A percentile compares a stretch with the other conserved stretches of the same genome.
Conservation (phyloP, 208 protist species). For the Leishmania tropica region DNA sequence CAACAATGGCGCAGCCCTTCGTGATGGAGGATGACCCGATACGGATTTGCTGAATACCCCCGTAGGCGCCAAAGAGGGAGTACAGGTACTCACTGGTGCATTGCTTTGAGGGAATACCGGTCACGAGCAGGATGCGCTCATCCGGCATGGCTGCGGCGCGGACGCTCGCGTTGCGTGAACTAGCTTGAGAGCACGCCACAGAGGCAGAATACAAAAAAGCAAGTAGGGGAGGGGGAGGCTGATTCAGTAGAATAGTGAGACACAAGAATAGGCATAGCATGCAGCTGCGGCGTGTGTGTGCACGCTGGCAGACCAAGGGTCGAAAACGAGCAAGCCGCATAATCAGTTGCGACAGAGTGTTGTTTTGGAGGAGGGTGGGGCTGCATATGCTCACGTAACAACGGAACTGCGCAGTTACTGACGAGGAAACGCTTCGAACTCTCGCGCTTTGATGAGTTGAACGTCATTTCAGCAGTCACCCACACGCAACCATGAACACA, state of each 20-base stretch:
- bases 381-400: neutral
- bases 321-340: neutral
- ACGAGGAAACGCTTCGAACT: neutral
- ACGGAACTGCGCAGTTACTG: neutral
- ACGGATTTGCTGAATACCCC: conserved; percentile 82
- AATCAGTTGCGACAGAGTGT: neutral
- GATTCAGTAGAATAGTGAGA: conserved; percentile 10
- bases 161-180: neutral
- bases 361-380: neutral
- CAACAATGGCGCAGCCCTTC: conserved; percentile 83
- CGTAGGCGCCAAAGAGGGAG: conserved; percentile 85
- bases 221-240: neutral
- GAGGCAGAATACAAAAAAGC: neutral
- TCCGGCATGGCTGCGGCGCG: conserved; percentile 54
- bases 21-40: conserved; percentile 66
- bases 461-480: neutral
- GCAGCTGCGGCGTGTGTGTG: neutral
- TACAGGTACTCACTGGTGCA: conserved; percentile 79
- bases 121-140: conserved; percentile 84
- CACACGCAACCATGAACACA: neutral
- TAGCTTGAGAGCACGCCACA: neutral
- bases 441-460: neutral
- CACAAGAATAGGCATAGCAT: neutral
- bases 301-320: neutral
- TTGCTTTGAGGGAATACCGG: conserved; percentile 78